These are phyloP conservation scores for Xylaria sp. DNA, from an alignment of 2,329 filamentous ascomycete genomes.

Conservation along the genomic window DNA sequence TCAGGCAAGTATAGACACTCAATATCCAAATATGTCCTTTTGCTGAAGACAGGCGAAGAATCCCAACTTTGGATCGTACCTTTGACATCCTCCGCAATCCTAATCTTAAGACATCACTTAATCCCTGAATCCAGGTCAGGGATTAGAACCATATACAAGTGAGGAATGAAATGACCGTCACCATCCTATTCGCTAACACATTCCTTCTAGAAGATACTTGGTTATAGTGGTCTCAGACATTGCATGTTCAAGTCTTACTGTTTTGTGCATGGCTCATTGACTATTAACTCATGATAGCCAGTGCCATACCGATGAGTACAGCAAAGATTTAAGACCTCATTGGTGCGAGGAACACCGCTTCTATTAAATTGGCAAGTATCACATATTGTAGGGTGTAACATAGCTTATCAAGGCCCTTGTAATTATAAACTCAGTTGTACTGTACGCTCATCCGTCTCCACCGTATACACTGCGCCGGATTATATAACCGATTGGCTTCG, in stretches of 20 bases:
- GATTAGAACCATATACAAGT: background rate
- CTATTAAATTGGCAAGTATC: background rate
- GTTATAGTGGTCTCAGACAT: background rate
- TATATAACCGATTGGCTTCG: too few relatives aligned
- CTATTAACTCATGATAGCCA: background rate
- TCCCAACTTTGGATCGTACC: conserved; percentile 13
- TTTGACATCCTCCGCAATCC: background rate
- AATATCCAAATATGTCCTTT: background rate
- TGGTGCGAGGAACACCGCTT: background rate
- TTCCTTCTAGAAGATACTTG: background rate
- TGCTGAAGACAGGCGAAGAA: conserved; percentile 20
- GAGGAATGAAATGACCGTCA: background rate
- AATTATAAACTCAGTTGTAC: background rate
- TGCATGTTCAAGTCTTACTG: background rate
- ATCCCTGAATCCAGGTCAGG: background rate
- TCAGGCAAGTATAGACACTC: conserved; percentile 20
- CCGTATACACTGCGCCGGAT: background rate
- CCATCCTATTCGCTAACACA: background rate
- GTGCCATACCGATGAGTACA: background rate
- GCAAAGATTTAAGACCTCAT: background rate
- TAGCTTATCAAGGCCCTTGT: background rate
- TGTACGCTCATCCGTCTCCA: background rate
- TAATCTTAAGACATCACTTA: background rate
- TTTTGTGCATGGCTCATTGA: background rate
- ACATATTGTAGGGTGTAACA: background rate